Evolutionary conservation across 2,329 filamentous ascomycete genomes (phyloP).

Genomic region (Fusarium redolens): DNA sequence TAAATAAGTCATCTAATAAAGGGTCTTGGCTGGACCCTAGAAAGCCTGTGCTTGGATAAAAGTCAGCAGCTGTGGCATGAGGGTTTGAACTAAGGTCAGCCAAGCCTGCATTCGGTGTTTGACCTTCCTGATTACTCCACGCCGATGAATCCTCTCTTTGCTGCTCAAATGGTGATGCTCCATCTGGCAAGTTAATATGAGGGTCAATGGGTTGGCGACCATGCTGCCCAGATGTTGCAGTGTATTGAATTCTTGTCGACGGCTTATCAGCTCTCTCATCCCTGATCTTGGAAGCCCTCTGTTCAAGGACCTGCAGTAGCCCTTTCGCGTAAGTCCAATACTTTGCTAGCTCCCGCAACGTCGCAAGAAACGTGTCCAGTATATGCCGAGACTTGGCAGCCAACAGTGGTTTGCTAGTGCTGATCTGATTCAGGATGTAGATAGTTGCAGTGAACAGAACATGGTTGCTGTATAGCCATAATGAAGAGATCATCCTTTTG

Average conservation of each 20-base stretch:
- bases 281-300: not conserved
- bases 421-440: slow-evolving; percentile 5
- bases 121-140: not conserved
- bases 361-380: not conserved
- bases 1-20: not conserved
- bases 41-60: not conserved
- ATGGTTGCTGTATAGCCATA: slow-evolving; percentile 19
- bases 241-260: not conserved
- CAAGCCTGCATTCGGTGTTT: no score
- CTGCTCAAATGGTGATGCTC: not conserved
- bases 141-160: not conserved
- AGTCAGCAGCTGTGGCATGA: fast-evolving
- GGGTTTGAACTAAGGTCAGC: not conserved
- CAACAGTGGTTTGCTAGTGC: not conserved
- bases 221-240: not conserved
- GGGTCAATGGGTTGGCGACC: not conserved
- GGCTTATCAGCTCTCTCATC: not conserved
- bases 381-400: slow-evolving; percentile 6
- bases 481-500: not conserved
- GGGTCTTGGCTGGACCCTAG: not conserved
- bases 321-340: slow-evolving; percentile 17
- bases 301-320: not conserved
- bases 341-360: not conserved
- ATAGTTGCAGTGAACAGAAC: slow-evolving; percentile 14
- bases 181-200: not conserved